phyloP scores from a whole-genome alignment of 2,329 filamentous ascomycete genomes.

The Mycosphaerella sp. region DNA sequence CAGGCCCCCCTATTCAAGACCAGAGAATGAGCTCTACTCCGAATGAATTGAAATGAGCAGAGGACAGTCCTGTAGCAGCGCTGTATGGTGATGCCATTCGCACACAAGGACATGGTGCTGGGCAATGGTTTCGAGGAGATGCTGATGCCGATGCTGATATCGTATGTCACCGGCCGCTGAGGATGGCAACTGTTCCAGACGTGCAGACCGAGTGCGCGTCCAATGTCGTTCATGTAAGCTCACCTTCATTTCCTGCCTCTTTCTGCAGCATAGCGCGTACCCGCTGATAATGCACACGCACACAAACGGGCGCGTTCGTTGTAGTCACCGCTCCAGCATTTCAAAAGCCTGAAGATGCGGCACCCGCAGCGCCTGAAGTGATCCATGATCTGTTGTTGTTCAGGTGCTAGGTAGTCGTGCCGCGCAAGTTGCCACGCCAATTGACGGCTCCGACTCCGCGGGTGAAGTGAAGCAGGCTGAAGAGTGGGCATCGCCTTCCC shows the following conservation, averaged over 20 bases:
- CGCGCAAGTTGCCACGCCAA: neutral
- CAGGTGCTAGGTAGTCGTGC: neutral
- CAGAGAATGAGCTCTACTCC: neutral
- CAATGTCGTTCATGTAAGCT: neutral
- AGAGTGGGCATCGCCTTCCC: neutral
- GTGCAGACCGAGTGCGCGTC: neutral
- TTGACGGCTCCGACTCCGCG: neutral
- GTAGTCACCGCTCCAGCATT: constrained; percentile 2
- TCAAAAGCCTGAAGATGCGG: neutral
- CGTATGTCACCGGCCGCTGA: neutral
- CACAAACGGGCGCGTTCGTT: constrained; percentile 13
- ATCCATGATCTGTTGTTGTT: neutral
- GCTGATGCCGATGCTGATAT: constrained; percentile 8
- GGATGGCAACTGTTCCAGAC: neutral
- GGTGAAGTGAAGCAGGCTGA: neutral
- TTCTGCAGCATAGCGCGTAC: constrained; percentile 2
- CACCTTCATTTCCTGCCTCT: neutral
- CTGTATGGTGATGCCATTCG: neutral
- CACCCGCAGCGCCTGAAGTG: neutral
- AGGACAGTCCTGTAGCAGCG: neutral
- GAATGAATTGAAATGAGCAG: neutral
- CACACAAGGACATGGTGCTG: constrained; percentile 13
- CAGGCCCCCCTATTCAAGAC: neutral
- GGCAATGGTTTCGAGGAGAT: constrained; percentile 12
- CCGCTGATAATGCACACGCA: constrained; percentile 6